Evolutionary conservation across 441 rosid genomes (phyloP), one percentile per base, ranked within the genome.

Genomic region (Arabidopsis lyrata): DNA sequence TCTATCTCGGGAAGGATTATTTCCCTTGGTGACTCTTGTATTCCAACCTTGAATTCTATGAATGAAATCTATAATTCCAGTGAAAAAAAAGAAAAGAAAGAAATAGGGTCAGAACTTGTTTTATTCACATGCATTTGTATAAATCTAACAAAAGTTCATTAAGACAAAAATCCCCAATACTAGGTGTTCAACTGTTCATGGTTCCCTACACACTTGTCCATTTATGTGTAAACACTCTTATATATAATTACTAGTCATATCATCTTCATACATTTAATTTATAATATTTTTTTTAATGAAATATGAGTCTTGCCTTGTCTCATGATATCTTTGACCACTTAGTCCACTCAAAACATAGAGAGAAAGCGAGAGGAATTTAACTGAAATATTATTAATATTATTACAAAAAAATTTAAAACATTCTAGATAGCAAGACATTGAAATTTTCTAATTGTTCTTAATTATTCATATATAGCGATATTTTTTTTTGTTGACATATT

Each of bases 161-260:
- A 31, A 52, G 62, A 62, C 44, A 72, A 50, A 62, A 48, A 59
- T 48, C 49, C 14, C 66, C 60, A 39, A 38, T 50, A 71, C 75
- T 71, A 71, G 75, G 68, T 71, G 41, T 52, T 71, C 42, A 22
- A 39, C 75, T 71, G 62, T 52, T 49, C 61, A 71, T 12, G 59
- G 38, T 35, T 70, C 74, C 66, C 67, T 45, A 68, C 64, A 20
- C 15, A 57, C 24, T 32, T 42, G 44, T 31, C 34, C 63, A 56
- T 55, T 42, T 68, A 55, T 68, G 42, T 42, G 20, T 68, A 55
- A 68, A 55, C 72, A 68, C 44, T 55, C n/a, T 29, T 39, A 29
- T 6, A 50, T 54, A 67, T 8, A 38, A 67, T 54, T 5, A 15
- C 10, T 24, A 53, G 22, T 54, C 53, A 41, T 31, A 42, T 68